A percentile compares a stretch with the other conserved stretches of the same genome.
phyloP scores from a whole-genome alignment of 306 rosid genomes.

The Boehmeria nivea region DNA sequence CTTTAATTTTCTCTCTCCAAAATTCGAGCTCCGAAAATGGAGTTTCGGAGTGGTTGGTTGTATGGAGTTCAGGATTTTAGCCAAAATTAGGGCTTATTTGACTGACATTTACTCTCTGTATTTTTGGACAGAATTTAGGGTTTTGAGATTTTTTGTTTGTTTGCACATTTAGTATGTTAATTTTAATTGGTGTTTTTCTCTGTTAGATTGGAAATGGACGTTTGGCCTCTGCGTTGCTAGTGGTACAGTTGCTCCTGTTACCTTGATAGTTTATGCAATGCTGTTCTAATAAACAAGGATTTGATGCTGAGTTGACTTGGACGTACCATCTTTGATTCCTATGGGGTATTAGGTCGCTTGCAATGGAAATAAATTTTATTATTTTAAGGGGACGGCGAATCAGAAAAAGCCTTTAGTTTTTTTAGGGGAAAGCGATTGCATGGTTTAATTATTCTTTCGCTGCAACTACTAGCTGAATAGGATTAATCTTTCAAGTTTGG shows the following conservation, averaged over 20 bases:
- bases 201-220: conserved; percentile 15
- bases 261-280: conserved; percentile 25
- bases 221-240: conserved; percentile 27
- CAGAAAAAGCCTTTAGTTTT: not conserved
- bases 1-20: not conserved
- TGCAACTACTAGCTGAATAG: conserved; percentile 19
- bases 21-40: conserved; percentile 22
- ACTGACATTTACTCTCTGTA: conserved; percentile 13
- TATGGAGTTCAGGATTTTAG: conserved; percentile 22
- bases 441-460: conserved; percentile 6
- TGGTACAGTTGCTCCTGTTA: conserved; percentile 30
- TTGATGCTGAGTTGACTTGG: conserved; percentile 39
- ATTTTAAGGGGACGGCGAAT: conserved; percentile 6
- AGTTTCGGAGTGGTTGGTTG: conserved; percentile 12
- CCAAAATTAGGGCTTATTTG: conserved; percentile 21
- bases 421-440: not conserved
- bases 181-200: conserved; percentile 22
- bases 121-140: conserved; percentile 42
- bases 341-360: conserved; percentile 17
- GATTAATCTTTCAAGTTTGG: conserved; percentile 1
- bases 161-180: not conserved
- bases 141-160: conserved; percentile 23
- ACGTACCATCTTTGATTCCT: conserved; percentile 23
- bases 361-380: conserved; percentile 14
- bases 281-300: conserved; percentile 17